Conservation (phyloP, 768 basidiomycete genomes). For the Daedaleopsis nitida region DNA sequence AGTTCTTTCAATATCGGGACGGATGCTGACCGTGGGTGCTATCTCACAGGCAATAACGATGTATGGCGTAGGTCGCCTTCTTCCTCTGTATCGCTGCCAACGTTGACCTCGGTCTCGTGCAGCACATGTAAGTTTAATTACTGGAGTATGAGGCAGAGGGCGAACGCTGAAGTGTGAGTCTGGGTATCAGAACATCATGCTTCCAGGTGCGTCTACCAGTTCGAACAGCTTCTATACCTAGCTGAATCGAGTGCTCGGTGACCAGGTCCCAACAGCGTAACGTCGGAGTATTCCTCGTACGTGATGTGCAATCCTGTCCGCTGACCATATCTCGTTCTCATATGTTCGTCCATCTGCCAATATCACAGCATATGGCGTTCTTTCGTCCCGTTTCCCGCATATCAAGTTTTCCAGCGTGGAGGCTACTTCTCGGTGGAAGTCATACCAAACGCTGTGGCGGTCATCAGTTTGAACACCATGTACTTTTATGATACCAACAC, state of each 20-base stretch:
- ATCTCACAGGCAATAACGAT: constrained; percentile 79
- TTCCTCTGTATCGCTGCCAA: constrained; percentile 15
- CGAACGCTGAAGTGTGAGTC: constrained; percentile 11
- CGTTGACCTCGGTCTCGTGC: constrained; percentile 14
- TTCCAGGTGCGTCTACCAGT: constrained; percentile 48
- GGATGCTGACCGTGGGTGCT: constrained; percentile 4
- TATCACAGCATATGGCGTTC: constrained; percentile 69
- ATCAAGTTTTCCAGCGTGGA: constrained; percentile 85
- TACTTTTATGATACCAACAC: constrained; percentile 92
- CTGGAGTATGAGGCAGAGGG: constrained; percentile 1
- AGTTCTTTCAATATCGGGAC: constrained; percentile 7
- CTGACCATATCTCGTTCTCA: constrained; percentile 2
- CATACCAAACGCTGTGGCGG: constrained; percentile 72
- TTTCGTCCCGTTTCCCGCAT: constrained; percentile 78
- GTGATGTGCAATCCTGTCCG: constrained; percentile 25
- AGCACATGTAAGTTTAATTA: constrained; percentile 57
- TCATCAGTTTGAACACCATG: constrained; percentile 86
- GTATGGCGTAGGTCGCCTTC: constrained; percentile 69
- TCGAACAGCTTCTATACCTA: constrained; percentile 6
- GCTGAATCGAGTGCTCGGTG: neutral
- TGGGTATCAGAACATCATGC: constrained; percentile 59
- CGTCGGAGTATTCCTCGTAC: constrained; percentile 68
- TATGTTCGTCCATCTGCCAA: neutral
- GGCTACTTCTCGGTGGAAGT: constrained; percentile 84
- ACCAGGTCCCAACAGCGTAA: constrained; percentile 68